Base-by-base conservation (phyloP, 352 stramenopile species). In the Ophiocytium majus region DNA sequence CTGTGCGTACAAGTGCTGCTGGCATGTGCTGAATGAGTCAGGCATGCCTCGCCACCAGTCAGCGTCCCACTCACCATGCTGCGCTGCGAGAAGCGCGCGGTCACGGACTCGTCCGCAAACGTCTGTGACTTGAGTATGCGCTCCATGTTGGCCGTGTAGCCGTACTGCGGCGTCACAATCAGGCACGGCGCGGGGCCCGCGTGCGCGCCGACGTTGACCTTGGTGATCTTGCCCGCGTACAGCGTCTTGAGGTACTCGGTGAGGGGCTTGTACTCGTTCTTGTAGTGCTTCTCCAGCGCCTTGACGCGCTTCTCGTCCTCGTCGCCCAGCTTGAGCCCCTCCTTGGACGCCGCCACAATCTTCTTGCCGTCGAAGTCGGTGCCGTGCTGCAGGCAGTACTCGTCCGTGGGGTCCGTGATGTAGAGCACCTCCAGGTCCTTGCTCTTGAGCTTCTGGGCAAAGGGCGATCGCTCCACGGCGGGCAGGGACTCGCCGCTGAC, bases 61-160 rank as follows among this genome's bases (percentile, higher is more conserved):
- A n/a, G n/a, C n/a, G n/a, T n/a, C 57, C 19, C 31, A 76, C 64
- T 34, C 34, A 76, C 64, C 75, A 81, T 81, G 75, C 19, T 81
- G 36, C 75, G 75, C 31, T 37, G 32, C 1, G 19, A 37, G 17
- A 81, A 81, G 35, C 32, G 37, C 10, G 19, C 32, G 1, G 75
- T 57, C 5, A 50, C 50, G 49, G 75, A 28, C 32, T 36, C 32
- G 9, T 96, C 94, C 5, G 92, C 91, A 88, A 99, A 98, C 19
- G 98, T 97, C 92, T 99, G 98, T 33, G 96, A 92, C 89, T 97
- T 95, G 93, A 99, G 98, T 90, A 99, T 99, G 63, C 97, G 93
- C 91, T 99, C 97, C 97, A 99, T 99, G 91, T 99, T 99, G 19
- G 97, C 97, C 63, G 94, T 98, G 91, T 99, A 95, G 31, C 97